A percentile compares a stretch with the other conserved stretches of the same genome.
phyloP scores from a whole-genome alignment of 192 early-diverging fungal species.

The Coemansia sp. region DNA sequence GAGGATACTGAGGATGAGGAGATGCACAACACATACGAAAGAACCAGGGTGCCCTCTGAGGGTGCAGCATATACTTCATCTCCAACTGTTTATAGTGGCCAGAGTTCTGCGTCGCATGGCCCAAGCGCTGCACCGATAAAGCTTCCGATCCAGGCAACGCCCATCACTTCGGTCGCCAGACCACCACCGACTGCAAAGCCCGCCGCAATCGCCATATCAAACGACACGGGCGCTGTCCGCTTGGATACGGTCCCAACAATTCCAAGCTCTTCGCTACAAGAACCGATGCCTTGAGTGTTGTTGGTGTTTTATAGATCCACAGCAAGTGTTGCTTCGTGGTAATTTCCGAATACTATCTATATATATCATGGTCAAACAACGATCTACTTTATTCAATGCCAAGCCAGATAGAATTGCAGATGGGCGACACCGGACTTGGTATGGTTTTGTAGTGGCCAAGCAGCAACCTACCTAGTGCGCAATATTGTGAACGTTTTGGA shows the following conservation, averaged over 20 bases:
- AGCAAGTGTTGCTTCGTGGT: neutral
- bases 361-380: neutral
- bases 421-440: too few species aligned
- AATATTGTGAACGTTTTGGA: neutral
- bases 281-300: neutral
- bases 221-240: neutral
- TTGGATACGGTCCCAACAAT: neutral
- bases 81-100: neutral
- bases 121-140: conserved; percentile 11
- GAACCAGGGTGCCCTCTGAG: neutral
- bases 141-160: conserved; percentile 11
- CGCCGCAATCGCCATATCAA: conserved; percentile 5
- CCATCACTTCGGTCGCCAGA: conserved; percentile 6
- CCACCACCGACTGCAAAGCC: conserved; percentile 42
- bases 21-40: neutral
- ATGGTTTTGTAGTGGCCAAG: too few species aligned
- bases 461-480: neutral
- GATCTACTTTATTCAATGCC: too few species aligned
- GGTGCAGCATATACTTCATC: neutral
- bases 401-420: too few species aligned
- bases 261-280: neutral
- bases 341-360: neutral
- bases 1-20: conserved; percentile 31
- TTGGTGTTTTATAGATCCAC: neutral
- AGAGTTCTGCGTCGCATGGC: neutral